Percentiles rank a stretch among this genome's conserved stretches.
Conservation (phyloP, 805 yeast species). For the Spathaspora gorwiae region DNA sequence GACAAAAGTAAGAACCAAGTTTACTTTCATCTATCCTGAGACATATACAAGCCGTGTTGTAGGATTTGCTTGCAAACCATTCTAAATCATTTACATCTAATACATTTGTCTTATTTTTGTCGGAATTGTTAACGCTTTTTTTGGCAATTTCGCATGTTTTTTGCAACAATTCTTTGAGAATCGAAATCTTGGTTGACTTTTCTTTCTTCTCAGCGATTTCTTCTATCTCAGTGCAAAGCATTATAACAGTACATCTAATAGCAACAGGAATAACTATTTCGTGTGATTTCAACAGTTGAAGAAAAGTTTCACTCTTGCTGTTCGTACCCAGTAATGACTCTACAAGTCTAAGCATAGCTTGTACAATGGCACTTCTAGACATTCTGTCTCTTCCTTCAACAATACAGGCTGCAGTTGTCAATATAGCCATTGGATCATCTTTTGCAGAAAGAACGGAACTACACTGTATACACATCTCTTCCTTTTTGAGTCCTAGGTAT, state of each 20-base stretch:
- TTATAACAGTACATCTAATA: constrained; percentile 1
- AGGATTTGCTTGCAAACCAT: constrained; percentile 2
- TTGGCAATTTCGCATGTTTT: neutral
- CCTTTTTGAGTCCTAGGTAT: neutral
- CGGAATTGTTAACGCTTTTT: neutral
- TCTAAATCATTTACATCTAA: constrained; percentile 2
- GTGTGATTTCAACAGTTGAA: neutral
- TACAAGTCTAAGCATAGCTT: neutral
- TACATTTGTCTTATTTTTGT: neutral
- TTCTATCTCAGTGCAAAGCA: constrained; percentile 3
- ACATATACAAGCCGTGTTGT: constrained; percentile 1
- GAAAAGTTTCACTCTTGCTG: neutral
- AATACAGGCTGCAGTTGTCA: constrained; percentile 3
- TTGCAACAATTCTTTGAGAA: neutral
- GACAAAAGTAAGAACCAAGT: constrained; percentile 1
- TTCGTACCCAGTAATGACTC: neutral
- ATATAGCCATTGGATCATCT: neutral
- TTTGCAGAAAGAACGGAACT: neutral
- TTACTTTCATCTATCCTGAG: neutral
- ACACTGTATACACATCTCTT: neutral
- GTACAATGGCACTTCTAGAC: neutral
- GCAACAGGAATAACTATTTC: constrained; percentile 1
- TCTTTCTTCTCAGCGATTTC: neutral
- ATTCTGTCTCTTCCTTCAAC: constrained; percentile 1
- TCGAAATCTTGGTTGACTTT: neutral